Base-by-base conservation (phyloP, 805 yeast species). In the Teunomyces lycoperdinae region DNA sequence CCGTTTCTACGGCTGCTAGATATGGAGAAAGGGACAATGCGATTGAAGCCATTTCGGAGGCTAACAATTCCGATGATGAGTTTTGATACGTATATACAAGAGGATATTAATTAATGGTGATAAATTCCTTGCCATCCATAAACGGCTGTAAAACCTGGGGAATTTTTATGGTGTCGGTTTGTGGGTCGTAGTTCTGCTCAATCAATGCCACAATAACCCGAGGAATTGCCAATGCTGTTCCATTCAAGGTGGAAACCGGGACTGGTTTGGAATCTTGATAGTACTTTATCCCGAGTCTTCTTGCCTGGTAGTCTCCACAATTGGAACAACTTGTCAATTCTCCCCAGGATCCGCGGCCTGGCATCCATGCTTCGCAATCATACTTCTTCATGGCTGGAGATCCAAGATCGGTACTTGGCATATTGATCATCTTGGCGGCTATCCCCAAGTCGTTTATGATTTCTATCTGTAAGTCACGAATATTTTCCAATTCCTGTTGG, bases 351-450 rank as follows among this genome's bases (percentile, higher is more conserved):
- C 89, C 91, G 57, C 97, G 79, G 2, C 98, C 97, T 0, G 98
- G 98, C 98, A 94, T 92, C 90, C 96, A 89, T 0, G 91, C 96
- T 67, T 94, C 99, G 48, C 91, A 88, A 58, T 94, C 99, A 62
- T 83, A 89, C 63, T 94, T 94, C 60, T 87, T 84, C 66, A 77
- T 81, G 0, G 98, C 98, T 1, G 99, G 96, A 0, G 96, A 85
- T 0, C 99, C 99, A 45, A 94, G 70, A 62, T 94, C 99, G 52
- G 86, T 81, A 24, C 85, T 82, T 0, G 97, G 97, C 90, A 94
- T 89, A 51, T 87, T 81, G 26, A 94, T 70, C 20, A 92, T 87
- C 52, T 89, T 81, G 2, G 96, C 95, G 16, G 81, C 75, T 3
- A 94, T 70, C 0, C 96, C 97, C 11, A 94, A 70, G 2, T 81